Conservation (phyloP, 306 rosid species). For the Castanea mollissima region DNA sequence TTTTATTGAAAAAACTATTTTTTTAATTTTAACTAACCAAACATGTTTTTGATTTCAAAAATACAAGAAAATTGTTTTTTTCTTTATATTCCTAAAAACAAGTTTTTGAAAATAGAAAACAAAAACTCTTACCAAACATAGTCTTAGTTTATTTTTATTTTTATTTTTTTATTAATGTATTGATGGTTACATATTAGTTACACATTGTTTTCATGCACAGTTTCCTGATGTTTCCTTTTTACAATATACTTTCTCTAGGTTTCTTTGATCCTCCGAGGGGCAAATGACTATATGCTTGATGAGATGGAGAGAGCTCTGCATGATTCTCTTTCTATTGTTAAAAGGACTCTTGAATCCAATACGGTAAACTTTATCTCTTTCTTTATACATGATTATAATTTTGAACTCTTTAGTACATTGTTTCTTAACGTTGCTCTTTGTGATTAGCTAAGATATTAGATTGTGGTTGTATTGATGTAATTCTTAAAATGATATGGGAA, state of each 20-base stretch:
- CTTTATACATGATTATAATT: not conserved
- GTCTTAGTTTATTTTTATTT: too few species aligned
- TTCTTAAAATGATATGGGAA: not conserved
- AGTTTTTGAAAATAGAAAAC: too few species aligned
- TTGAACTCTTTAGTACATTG: not conserved
- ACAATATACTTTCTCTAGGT: conserved; percentile 43
- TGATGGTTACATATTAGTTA: not conserved
- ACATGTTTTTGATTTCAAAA: too few species aligned
- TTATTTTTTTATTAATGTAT: not conserved
- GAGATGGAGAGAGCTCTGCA: conserved; percentile 99
- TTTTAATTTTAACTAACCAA: too few species aligned
- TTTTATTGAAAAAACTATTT: too few species aligned
- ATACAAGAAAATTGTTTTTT: too few species aligned
- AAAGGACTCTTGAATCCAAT: conserved; percentile 94
- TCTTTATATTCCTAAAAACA: too few species aligned
- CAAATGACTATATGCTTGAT: conserved; percentile 96
- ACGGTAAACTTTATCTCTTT: conserved; percentile 43
- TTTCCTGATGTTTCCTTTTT: not conserved
- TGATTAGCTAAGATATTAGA: not conserved
- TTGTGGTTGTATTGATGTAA: not conserved
- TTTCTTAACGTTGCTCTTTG: not conserved
- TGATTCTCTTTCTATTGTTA: conserved; percentile 87
- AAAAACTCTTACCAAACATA: too few species aligned
- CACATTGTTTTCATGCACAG: conserved; percentile 12
- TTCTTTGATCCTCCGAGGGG: conserved; percentile 88